Evolutionary conservation across 2,329 filamentous ascomycete genomes (phyloP).

Genomic region (Sporothrix protearum): DNA sequence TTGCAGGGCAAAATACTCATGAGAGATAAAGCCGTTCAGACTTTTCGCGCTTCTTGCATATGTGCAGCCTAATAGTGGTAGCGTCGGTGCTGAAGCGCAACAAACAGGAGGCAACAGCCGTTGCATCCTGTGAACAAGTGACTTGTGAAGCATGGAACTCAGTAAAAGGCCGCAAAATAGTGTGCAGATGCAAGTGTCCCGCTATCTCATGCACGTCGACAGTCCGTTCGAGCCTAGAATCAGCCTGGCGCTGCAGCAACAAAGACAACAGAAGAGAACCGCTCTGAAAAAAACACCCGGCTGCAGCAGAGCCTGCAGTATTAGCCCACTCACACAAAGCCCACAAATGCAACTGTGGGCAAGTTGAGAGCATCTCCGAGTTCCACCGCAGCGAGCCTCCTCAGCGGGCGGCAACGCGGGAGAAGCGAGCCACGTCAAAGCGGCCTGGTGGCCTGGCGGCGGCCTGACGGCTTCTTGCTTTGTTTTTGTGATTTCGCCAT

Average conservation of each 20-base stretch:
- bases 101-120: neutral
- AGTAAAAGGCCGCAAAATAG: neutral
- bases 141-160: neutral
- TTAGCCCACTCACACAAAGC: constrained; percentile 6
- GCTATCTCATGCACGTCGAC: constrained; percentile 4
- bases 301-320: too few species aligned
- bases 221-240: neutral
- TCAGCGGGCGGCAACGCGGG: neutral
- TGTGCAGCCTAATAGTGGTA: neutral
- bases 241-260: neutral
- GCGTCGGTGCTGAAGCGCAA: neutral
- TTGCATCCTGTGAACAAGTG: neutral
- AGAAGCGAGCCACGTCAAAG: neutral
- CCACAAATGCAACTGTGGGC: neutral
- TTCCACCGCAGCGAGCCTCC: neutral
- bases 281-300: neutral
- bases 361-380: neutral
- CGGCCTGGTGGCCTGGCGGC: too few species aligned
- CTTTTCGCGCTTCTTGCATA: neutral
- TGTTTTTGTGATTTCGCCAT: neutral
- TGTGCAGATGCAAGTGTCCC: neutral
- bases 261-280: neutral
- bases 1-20: neutral
- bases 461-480: neutral
- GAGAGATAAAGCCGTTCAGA: neutral